Evolutionary conservation across 805 yeast genomes (phyloP), one percentile per base, ranked within the genome.

Genomic region (Yarrowia deformans): DNA sequence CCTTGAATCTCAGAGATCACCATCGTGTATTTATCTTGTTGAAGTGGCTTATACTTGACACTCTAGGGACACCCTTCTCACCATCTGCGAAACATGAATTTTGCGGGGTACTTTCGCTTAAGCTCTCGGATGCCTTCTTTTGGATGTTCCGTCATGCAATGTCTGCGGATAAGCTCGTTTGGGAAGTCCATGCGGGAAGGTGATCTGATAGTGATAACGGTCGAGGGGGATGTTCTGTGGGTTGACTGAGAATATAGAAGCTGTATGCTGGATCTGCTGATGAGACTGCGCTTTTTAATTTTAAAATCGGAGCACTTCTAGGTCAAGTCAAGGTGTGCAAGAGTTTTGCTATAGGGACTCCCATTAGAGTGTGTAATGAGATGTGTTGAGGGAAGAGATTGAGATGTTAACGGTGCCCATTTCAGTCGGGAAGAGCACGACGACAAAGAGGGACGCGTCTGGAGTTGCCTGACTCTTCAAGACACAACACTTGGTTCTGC

Each of bases 111-210:
- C 37, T 49, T 19, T 49, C 55, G 39, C 8, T n/a, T 32, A 49
- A 29, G 19, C 55, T 54, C 45, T 19, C 60, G 60, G 60, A 39
- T 54, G 32, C 61, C 63, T 43, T 16, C 39, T 56, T 56, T 34
- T 19, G 64, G 49, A 16, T 39, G 43, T 40, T 29, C 48, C 64
- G 49, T 18, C 45, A 37, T 39, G n/a, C 45, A 19, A 39, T 39
- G 18, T 56, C 37, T 16, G 39, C 64, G 64, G 64, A 56, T 56
- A 56, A 42, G 45, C 64, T 43, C 23, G 18, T n/a, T 56, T 56
- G 49, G 64, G 64, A 42, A 56, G n/a, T 42, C 8, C 64, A 56
- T 56, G 64, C 64, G 64, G 29, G n/a, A 32, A 56, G 18, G 46
- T 40, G 29, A 23, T 19, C 35, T 40, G 46, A 40, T 18, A 12